These are phyloP conservation scores for Beverwykella pulmonaria DNA, from an alignment of 495 filamentous ascomycete genomes.

Conservation along the genomic window DNA sequence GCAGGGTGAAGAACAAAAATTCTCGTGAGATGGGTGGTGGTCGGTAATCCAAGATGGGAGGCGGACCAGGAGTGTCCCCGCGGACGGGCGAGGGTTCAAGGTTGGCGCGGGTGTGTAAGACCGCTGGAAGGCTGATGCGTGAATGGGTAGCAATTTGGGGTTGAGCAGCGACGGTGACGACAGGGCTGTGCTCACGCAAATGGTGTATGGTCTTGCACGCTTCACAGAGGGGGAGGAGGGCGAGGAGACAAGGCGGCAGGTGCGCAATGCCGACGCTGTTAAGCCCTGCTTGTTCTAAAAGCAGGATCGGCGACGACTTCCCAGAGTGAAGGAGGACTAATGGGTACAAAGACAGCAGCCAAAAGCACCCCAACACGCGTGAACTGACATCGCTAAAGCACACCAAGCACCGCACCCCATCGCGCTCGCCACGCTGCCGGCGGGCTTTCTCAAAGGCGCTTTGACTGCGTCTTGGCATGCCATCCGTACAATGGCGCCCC, in stretches of 20 bases:
- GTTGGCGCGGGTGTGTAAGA: not conserved
- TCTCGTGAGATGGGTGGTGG: not conserved
- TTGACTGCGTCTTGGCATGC: too few species aligned
- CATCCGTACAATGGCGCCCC: too few species aligned
- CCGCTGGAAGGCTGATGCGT: not conserved
- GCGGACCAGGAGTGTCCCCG: not conserved
- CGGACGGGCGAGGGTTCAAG: not conserved
- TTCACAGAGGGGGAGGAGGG: not conserved
- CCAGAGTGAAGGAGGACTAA: not conserved
- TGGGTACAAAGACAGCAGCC: not conserved
- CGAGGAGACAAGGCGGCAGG: not conserved
- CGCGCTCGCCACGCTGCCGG: too few species aligned
- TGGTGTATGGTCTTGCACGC: too few species aligned
- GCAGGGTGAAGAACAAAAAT: not conserved
- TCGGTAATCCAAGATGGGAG: not conserved
- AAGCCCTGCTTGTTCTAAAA: not conserved
- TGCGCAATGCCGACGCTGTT: not conserved
- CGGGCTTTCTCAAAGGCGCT: too few species aligned
- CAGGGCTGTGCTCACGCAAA: too few species aligned
- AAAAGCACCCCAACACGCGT: not conserved
- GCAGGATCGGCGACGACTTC: constrained; percentile 5
- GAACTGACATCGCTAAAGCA: not conserved
- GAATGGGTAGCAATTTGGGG: not conserved
- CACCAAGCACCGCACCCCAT: too few species aligned
- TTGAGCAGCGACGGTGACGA: not conserved